phyloP scores from a whole-genome alignment of 176 grass and related monocot species.

The Melocanna baccifera region DNA sequence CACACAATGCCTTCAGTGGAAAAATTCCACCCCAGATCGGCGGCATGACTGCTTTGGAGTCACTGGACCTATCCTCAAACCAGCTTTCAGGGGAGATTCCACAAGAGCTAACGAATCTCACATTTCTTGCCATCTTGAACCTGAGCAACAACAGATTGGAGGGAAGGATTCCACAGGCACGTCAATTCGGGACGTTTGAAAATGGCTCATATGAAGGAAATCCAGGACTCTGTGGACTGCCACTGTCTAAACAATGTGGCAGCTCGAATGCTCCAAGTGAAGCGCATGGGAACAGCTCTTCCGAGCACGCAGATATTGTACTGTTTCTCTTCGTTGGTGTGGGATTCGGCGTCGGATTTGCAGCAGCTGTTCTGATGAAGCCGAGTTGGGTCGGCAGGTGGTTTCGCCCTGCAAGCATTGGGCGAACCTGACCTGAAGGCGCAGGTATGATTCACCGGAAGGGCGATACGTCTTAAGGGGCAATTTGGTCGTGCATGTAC shows the following conservation, averaged over 20 bases:
- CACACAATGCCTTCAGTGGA: background rate
- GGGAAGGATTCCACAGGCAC: too few relatives aligned
- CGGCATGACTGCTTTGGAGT: background rate
- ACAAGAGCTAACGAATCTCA: slow-evolving; percentile 12
- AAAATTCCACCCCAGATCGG: slow-evolving; percentile 8
- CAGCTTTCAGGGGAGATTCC: slow-evolving; percentile 6
- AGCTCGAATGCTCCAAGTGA: background rate
- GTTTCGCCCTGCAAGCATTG: too few relatives aligned
- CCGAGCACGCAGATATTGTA: background rate
- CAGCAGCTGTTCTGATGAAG: background rate
- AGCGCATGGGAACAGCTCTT: background rate
- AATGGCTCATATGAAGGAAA: too few relatives aligned
- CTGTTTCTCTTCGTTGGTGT: background rate
- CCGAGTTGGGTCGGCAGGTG: too few relatives aligned
- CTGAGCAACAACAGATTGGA: too few relatives aligned
- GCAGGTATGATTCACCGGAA: too few relatives aligned
- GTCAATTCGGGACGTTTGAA: too few relatives aligned
- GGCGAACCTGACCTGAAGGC: too few relatives aligned
- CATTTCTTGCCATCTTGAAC: too few relatives aligned
- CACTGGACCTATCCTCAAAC: slow-evolving; percentile 11
- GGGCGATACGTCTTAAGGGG: too few relatives aligned
- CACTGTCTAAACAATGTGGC: background rate
- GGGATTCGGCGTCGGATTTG: background rate
- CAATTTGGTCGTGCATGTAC: too few relatives aligned
- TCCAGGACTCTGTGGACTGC: background rate